These are phyloP conservation scores for Panus rudis DNA, from an alignment of 768 basidiomycete genomes.

Conservation along the genomic window DNA sequence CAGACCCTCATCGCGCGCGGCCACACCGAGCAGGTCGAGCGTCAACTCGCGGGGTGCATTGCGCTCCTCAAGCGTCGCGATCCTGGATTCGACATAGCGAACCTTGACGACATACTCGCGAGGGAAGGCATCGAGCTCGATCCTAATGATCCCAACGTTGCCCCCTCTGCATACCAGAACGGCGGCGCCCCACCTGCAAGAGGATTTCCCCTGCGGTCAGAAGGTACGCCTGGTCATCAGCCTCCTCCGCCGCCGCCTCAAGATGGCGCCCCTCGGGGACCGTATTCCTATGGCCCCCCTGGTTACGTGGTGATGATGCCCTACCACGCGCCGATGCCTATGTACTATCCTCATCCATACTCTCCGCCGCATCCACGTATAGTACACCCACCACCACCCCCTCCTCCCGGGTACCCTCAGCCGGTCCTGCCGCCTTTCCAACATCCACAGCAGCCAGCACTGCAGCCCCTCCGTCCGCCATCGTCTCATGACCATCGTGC, in stretches of 20 bases:
- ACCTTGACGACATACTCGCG: constrained; percentile 56
- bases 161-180: too few relatives aligned
- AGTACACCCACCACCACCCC: constrained; percentile 30
- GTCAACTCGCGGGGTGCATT: constrained; percentile 71
- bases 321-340: constrained; percentile 41
- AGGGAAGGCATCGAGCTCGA: constrained; percentile 60
- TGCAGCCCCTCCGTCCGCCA: constrained; percentile 24
- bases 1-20: constrained; percentile 83
- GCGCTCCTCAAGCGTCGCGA: constrained; percentile 70
- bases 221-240: constrained; percentile 13
- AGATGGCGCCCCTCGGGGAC: constrained; percentile 25
- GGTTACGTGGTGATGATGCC: constrained; percentile 35
- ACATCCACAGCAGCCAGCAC: constrained; percentile 36
- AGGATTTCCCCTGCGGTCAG: constrained; percentile 17
- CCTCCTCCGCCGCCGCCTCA: constrained; percentile 15
- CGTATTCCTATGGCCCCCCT: constrained; percentile 26
- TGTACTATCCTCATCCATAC: constrained; percentile 31
- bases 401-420: constrained; percentile 38
- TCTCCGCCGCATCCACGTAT: constrained; percentile 37
- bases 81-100: constrained; percentile 58
- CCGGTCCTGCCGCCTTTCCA: constrained; percentile 59
- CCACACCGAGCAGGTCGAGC: constrained; percentile 76
- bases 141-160: constrained; percentile 18
- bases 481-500: constrained; percentile 48
- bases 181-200: constrained; percentile 15